These are phyloP conservation scores for Purpureocillium lavendulum DNA, from an alignment of 2,329 filamentous ascomycete species.

Conservation along the genomic window DNA sequence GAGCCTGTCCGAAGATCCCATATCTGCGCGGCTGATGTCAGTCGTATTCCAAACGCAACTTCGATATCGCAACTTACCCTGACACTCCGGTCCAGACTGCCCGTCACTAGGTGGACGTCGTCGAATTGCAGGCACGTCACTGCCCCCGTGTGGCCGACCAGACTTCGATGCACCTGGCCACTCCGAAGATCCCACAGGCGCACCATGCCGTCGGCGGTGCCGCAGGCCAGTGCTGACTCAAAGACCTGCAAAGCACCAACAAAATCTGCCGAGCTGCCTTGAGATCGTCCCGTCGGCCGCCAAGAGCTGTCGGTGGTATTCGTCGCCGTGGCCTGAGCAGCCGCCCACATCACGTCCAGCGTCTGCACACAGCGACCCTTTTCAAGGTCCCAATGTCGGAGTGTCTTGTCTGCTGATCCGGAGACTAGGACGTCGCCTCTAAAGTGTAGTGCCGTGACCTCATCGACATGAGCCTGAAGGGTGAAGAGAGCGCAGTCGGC, in stretches of 20 bases:
- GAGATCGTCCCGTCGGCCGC: constrained; percentile 61
- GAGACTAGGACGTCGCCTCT: constrained; percentile 84
- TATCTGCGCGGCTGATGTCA: constrained; percentile 53
- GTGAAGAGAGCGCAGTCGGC: constrained; percentile 83
- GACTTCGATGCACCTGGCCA: constrained; percentile 90
- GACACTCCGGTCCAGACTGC: constrained; percentile 85
- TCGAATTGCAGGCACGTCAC: constrained; percentile 95
- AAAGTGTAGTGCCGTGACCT: constrained; percentile 91
- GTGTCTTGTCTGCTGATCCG: constrained; percentile 92
- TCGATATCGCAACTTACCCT: constrained; percentile 52
- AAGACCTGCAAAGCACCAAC: constrained; percentile 94
- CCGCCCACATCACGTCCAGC: constrained; percentile 94
- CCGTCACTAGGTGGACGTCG: constrained; percentile 88
- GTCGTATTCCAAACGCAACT: constrained; percentile 1
- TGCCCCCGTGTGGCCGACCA: constrained; percentile 91
- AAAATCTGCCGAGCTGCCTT: constrained; percentile 69
- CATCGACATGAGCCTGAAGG: constrained; percentile 82
- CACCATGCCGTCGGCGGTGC: constrained; percentile 96
- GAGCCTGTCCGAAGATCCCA: constrained; percentile 97
- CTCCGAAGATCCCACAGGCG: constrained; percentile 92
- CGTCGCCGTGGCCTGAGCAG: constrained; percentile 74
- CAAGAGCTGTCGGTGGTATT: constrained; percentile 55
- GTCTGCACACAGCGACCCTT: constrained; percentile 98
- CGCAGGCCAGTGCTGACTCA: constrained; percentile 89
- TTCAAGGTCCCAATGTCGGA: constrained; percentile 94